Evolutionary conservation across 2,329 filamentous ascomycete genomes (phyloP).

Genomic region (Aspergillus udagawae): DNA sequence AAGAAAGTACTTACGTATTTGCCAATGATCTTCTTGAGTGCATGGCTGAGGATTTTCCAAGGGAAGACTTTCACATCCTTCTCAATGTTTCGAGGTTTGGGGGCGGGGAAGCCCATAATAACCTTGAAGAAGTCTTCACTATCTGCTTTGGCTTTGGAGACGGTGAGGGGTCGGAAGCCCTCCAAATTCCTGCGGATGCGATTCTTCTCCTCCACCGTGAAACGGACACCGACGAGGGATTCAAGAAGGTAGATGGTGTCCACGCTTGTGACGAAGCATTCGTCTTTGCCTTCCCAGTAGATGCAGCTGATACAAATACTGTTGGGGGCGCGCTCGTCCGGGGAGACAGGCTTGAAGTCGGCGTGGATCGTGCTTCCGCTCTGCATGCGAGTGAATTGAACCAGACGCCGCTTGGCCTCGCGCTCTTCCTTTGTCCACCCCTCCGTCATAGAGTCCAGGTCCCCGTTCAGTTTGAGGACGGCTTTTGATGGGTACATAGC

Average conservation of each 20-base stretch:
- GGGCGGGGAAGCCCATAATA: slow-evolving; percentile 95
- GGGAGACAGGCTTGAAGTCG: slow-evolving; percentile 72
- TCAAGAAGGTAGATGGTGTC: slow-evolving; percentile 96
- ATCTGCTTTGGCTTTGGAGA: slow-evolving; percentile 87
- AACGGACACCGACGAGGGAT: slow-evolving; percentile 78
- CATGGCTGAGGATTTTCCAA: slow-evolving; percentile 83
- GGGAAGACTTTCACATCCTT: slow-evolving; percentile 99
- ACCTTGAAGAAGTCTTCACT: slow-evolving; percentile 98
- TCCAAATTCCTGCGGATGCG: slow-evolving; percentile 93
- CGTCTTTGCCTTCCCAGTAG: slow-evolving; percentile 86
- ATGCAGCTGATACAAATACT: slow-evolving; percentile 97
- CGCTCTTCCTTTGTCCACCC: slow-evolving; percentile 81
- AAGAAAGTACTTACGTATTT: slow-evolving; percentile 69
- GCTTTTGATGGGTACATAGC: slow-evolving; percentile 81
- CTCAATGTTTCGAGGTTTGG: slow-evolving; percentile 95
- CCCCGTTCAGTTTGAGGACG: slow-evolving; percentile 75
- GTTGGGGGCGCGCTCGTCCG: slow-evolving; percentile 73
- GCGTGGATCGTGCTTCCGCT: slow-evolving; percentile 75
- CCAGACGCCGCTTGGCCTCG: slow-evolving; percentile 73
- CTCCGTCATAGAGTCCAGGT: slow-evolving; percentile 77
- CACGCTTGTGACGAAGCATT: slow-evolving; percentile 92
- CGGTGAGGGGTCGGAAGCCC: slow-evolving; percentile 85
- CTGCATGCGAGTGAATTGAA: slow-evolving; percentile 82
- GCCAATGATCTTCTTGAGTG: slow-evolving; percentile 95
- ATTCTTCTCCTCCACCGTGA: slow-evolving; percentile 98